These are phyloP conservation scores for Aspergillus fijiensis DNA, from an alignment of 2,329 filamentous ascomycete species.

Conservation along the genomic window DNA sequence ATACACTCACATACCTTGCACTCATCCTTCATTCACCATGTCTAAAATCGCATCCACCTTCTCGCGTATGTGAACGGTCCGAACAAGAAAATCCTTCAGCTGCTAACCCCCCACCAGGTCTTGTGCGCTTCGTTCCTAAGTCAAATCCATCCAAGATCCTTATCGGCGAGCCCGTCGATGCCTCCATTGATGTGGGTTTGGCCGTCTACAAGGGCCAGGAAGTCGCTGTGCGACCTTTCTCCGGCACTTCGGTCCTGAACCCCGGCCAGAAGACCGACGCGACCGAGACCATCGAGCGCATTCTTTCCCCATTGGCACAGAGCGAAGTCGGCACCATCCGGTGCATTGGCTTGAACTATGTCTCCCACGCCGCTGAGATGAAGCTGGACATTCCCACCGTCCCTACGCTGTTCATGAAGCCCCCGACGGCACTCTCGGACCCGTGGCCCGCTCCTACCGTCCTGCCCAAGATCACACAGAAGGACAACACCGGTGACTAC, in stretches of 20 bases:
- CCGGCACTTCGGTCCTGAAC: conserved; percentile 57
- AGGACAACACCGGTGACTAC: conserved; percentile 58
- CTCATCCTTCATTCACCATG: conserved; percentile 21
- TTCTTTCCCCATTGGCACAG: conserved; percentile 54
- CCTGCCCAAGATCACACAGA: conserved; percentile 55
- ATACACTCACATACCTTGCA: neutral
- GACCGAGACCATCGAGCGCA: conserved; percentile 35
- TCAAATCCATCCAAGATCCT: conserved; percentile 51
- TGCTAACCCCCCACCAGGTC: conserved; percentile 43
- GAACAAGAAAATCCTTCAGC: too few species aligned
- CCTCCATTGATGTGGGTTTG: conserved; percentile 56
- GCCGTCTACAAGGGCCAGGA: conserved; percentile 58
- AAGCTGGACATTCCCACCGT: conserved; percentile 54
- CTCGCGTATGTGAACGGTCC: conserved; percentile 28
- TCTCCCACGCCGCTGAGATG: conserved; percentile 53
- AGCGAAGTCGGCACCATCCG: conserved; percentile 57
- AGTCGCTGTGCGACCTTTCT: conserved; percentile 58
- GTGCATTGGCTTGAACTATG: conserved; percentile 60
- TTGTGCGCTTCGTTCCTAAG: conserved; percentile 60
- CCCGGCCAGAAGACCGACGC: conserved; percentile 53
- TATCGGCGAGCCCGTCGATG: conserved; percentile 57
- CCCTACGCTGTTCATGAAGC: conserved; percentile 61
- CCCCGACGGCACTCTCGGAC: conserved; percentile 54
- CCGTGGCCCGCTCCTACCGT: conserved; percentile 53
- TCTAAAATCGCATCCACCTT: conserved; percentile 40